phyloP scores from a whole-genome alignment of 2,329 filamentous ascomycete genomes.

The Botrytis galanthina region DNA sequence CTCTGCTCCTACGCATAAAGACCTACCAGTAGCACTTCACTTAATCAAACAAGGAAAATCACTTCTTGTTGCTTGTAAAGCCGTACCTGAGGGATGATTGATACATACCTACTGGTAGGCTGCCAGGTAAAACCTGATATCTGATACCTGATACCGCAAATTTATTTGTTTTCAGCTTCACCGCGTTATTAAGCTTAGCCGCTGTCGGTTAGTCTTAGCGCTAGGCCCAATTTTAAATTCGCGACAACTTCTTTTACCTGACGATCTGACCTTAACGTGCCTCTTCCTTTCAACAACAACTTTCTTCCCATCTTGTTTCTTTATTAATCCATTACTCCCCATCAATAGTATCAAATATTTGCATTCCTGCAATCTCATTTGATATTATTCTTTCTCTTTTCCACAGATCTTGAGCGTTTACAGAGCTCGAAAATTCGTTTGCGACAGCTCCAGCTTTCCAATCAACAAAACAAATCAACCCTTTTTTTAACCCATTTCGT shows the following conservation, averaged over 20 bases:
- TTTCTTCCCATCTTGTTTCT: slow-evolving; percentile 4
- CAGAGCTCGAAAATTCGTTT: slow-evolving; percentile 20
- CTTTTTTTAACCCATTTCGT: slow-evolving; percentile 2
- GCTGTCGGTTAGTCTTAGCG: slow-evolving; percentile 20
- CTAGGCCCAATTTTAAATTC: slow-evolving; percentile 18
- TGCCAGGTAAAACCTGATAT: neutral
- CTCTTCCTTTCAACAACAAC: slow-evolving; percentile 21
- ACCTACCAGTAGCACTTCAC: neutral
- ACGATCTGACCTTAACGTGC: slow-evolving; percentile 11
- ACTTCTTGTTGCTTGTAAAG: neutral
- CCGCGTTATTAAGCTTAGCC: slow-evolving; percentile 10
- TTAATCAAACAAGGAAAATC: neutral
- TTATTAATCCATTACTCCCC: neutral
- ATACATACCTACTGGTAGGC: neutral
- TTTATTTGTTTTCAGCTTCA: slow-evolving; percentile 5
- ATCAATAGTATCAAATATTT: slow-evolving; percentile 7
- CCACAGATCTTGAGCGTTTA: slow-evolving; percentile 19
- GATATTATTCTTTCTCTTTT: neutral
- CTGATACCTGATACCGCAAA: neutral
- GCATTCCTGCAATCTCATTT: neutral
- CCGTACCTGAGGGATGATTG: neutral
- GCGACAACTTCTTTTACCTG: slow-evolving; percentile 20
- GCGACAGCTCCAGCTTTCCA: slow-evolving; percentile 16
- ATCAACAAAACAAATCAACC: neutral
- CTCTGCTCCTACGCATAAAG: too few species aligned